Percentiles rank a stretch among this genome's conserved stretches.
Conservation (phyloP, 805 yeast genomes). For the Yamadazyma sp. region DNA sequence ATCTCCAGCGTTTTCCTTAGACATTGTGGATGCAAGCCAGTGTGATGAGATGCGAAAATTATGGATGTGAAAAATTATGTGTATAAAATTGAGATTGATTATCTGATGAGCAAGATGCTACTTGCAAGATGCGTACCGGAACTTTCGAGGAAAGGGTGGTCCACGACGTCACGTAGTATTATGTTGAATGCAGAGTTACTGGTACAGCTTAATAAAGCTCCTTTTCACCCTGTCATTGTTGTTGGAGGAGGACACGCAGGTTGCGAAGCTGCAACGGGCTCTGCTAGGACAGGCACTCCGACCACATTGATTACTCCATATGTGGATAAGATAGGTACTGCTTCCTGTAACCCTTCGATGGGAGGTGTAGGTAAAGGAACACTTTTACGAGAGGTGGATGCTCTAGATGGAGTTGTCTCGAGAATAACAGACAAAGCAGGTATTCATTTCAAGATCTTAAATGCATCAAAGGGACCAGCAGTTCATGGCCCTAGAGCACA, state of each 20-base stretch:
- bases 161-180: conserved; percentile 20
- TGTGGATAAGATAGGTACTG: conserved; percentile 77
- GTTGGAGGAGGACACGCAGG: conserved; percentile 99
- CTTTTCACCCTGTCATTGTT: conserved; percentile 67
- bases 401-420: conserved; percentile 89
- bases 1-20: conserved; percentile 45
- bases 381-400: conserved; percentile 87
- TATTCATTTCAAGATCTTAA: conserved; percentile 83
- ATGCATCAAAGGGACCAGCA: conserved; percentile 88
- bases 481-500: conserved; percentile 99
- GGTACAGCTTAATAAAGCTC: conserved; percentile 26
- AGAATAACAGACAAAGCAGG: conserved; percentile 91
- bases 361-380: conserved; percentile 99
- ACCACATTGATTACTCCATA: conserved; percentile 80
- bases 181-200: conserved; percentile 38
- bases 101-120: no score
- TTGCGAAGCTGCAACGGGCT: conserved; percentile 92
- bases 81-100: no score
- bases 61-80: no score
- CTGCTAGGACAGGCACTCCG: conserved; percentile 77
- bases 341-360: conserved; percentile 96
- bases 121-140: no score
- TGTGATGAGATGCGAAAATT: conserved; percentile 12
- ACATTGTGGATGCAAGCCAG: conserved; percentile 4
- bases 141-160: no score